Base-by-base conservation (phyloP, 2,329 filamentous ascomycete genomes). In the Fusarium sp. region DNA sequence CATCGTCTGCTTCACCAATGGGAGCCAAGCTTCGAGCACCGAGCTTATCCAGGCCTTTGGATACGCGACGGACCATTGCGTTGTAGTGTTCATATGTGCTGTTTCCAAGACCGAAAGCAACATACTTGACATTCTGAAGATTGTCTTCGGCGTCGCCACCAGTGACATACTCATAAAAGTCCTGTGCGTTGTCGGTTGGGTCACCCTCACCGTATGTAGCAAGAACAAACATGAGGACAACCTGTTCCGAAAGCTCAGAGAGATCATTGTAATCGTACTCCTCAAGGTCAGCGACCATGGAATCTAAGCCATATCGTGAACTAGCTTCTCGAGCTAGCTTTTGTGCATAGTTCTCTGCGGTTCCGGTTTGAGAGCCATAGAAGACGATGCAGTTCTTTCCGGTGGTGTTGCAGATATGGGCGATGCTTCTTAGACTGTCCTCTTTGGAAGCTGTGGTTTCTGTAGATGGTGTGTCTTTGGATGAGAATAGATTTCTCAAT, bases 271-370 rank as follows among this genome's bases (percentile, higher is more conserved):
- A 54, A 25, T 54, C 50, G 6, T 54, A 54, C 11, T 54, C 50
- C 3, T 54, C 50, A 5, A 54, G 50, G 5, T 54, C 50, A 10
- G 50, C 50, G n/a, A 54, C 50, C 31, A 54, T 54, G 6, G 50
- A 31, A 21, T 54, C 41, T 3, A 54, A 25, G 5, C 50, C 50
- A 18, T 49, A 54, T 10, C 50, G 42, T 0, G 50, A 54, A 48
- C 41, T 49, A 13, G 42, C 50, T 29, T 54, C 50, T 48, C 50
- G 17, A 0, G 41, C 50, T 9, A 54, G 5, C 1, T 54, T 54
- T 6, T 54, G 50, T 5, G 50, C 50, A 13, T 54, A 54, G 31
- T 29, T 54, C 15, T 54, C 50, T 29, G 50, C 50, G 1, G 50
- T 54, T 5, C 50, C 50, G 5, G 41, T 54, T 5, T 49, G 50